These are phyloP conservation scores for Exsudoporus frostii DNA, from an alignment of 768 basidiomycete species.

Conservation along the genomic window DNA sequence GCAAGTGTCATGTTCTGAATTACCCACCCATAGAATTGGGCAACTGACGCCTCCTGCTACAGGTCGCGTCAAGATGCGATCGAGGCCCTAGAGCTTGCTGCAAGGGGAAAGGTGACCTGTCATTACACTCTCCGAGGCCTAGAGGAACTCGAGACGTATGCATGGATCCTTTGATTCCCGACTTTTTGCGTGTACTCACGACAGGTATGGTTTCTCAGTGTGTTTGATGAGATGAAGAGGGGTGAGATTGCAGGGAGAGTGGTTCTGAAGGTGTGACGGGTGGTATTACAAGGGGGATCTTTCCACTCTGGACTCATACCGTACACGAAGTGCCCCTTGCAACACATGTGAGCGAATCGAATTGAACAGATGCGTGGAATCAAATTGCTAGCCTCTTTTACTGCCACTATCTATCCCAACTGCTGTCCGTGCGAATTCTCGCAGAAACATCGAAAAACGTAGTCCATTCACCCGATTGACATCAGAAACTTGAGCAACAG, in stretches of 20 bases:
- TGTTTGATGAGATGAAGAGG: conserved; percentile 20
- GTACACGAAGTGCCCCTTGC: too few species aligned
- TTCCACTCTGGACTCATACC: background rate
- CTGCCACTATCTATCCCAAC: background rate
- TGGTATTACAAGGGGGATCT: background rate
- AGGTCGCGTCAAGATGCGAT: conserved; percentile 44
- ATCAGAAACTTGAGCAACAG: background rate
- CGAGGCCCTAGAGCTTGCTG: conserved; percentile 45
- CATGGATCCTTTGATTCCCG: background rate
- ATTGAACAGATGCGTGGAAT: background rate
- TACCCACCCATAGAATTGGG: background rate
- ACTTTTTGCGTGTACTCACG: background rate
- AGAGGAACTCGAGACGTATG: conserved; percentile 29
- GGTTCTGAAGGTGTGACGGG: conserved; percentile 18
- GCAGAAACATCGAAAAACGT: background rate
- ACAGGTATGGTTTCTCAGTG: background rate
- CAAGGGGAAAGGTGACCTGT: conserved; percentile 39
- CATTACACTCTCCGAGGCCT: conserved; percentile 24
- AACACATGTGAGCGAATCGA: background rate
- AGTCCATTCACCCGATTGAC: background rate
- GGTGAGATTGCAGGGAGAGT: conserved; percentile 20
- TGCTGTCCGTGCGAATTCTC: background rate
- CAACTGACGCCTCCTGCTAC: background rate
- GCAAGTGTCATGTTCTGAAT: conserved; percentile 4
- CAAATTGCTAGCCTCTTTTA: background rate